Percentiles rank a stretch among this genome's conserved stretches.
phyloP scores from a whole-genome alignment of 2,329 filamentous ascomycete genomes.

The Alternaria gaisen region DNA sequence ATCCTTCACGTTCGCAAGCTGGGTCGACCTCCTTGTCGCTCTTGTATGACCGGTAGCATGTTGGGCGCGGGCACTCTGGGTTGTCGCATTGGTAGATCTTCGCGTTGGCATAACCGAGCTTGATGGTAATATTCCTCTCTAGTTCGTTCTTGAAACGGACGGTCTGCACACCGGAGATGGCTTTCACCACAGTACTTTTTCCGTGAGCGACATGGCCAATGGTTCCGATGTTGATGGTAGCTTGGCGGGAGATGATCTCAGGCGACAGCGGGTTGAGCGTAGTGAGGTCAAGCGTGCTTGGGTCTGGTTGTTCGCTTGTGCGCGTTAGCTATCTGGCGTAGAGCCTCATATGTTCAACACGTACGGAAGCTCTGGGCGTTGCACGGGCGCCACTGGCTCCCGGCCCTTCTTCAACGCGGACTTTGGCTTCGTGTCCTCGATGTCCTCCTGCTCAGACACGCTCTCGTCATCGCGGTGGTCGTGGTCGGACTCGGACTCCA shows the following conservation, averaged over 20 bases:
- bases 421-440: constrained; percentile 71
- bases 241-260: constrained; percentile 97
- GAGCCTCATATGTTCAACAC: constrained; percentile 9
- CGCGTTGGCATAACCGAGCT: constrained; percentile 98
- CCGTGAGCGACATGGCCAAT: constrained; percentile 99
- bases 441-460: constrained; percentile 78
- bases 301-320: constrained; percentile 81
- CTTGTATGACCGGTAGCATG: constrained; percentile 96
- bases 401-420: constrained; percentile 85
- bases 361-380: constrained; percentile 72
- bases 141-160: constrained; percentile 99
- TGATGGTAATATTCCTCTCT: constrained; percentile 99
- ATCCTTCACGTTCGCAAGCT: constrained; percentile 92
- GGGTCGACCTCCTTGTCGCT: constrained; percentile 99
- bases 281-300: constrained; percentile 84
- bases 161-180: constrained; percentile 98
- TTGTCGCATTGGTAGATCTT: constrained; percentile 99
- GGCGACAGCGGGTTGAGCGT: constrained; percentile 85
- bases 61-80: constrained; percentile 86
- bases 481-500: constrained; percentile 54
- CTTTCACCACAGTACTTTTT: constrained; percentile 98
- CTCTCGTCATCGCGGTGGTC: constrained; percentile 53
- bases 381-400: constrained; percentile 63
- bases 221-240: constrained; percentile 98
- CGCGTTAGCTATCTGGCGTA: constrained; percentile 29